Base-by-base conservation (phyloP, 495 filamentous ascomycete species). In the Penicillium pancosmium region DNA sequence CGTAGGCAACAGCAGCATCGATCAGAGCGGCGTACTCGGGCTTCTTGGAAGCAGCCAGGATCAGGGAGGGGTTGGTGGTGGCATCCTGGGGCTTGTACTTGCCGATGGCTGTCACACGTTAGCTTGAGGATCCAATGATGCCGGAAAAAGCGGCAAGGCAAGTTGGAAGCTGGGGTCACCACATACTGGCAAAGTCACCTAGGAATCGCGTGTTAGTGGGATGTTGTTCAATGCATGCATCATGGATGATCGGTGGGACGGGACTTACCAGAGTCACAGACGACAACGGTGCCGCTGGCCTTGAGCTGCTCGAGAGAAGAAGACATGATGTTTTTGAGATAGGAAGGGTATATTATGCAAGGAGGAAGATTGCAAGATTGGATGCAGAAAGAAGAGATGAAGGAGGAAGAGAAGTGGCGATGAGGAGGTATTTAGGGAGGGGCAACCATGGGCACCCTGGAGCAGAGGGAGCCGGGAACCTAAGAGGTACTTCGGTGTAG, bases 31-130 rank as follows among this genome's bases (percentile, higher is more conserved):
- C 92, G 74, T 99, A 99, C 75, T 97, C 93, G 71, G 89, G 72
- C 86, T 98, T 99, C 86, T 99, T 97, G 73, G 95, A 91, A 56
- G 94, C 94, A 66, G 91, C 92, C 72, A 99, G 86, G 77, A 99
- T 97, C 70, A 99, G 83, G 61, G 94, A 97, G 40, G 94, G 94
- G 84, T 99, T 99, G 77, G 94, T 99, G 71, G 93, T 97, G 68
- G 93, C 94, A 89, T 99, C 94, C 86, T 97, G 93, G 55, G 94
- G 94, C 86, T 97, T 94, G 86, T 99, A 99, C 82, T 99, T 98
- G 84, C 82, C 92, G 76, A 99, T 99, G 70, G 93, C 91, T 86
- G 80, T 72, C 59, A 78, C 77, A 68, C 6, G 62, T 67, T 66
- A 69, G 60, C 52, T 48, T 33, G 11, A n/a, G 11, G 41, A n/a